phyloP scores from a whole-genome alignment of 495 filamentous ascomycete species.

The Tuber calosporum region DNA sequence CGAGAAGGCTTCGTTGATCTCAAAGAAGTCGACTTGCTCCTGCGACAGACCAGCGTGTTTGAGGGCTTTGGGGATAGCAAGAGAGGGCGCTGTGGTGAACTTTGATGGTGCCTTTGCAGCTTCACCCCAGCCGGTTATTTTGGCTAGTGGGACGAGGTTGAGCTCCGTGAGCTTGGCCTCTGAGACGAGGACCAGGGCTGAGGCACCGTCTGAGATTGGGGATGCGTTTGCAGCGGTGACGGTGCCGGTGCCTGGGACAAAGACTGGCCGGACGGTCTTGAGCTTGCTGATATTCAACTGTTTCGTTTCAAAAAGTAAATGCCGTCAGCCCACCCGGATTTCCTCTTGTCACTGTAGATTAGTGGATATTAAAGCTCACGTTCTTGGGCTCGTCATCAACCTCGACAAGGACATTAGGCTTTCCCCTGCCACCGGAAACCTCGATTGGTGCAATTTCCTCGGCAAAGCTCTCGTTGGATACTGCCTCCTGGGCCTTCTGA shows the following conservation, averaged over 20 bases:
- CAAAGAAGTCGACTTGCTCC: conserved; percentile 77
- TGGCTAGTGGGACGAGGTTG: conserved; percentile 79
- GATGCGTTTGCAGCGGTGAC: conserved; percentile 98
- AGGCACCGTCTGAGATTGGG: conserved; percentile 86
- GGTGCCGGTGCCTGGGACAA: conserved; percentile 73
- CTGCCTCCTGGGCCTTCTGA: conserved; percentile 80
- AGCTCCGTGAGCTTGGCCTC: conserved; percentile 83
- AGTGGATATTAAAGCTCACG: conserved; percentile 43
- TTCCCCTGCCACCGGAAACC: conserved; percentile 78
- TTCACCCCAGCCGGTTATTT: conserved; percentile 94
- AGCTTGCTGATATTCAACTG: conserved; percentile 89
- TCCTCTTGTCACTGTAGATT: background rate
- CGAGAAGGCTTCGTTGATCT: conserved; percentile 98
- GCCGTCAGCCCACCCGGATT: background rate
- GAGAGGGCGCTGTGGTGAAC: conserved; percentile 91
- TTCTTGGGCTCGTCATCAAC: conserved; percentile 95
- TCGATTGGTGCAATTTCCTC: conserved; percentile 85
- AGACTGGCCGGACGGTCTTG: conserved; percentile 72
- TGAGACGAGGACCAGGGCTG: conserved; percentile 83
- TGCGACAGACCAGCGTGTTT: conserved; percentile 76
- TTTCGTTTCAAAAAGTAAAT: conserved; percentile 1
- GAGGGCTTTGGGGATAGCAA: conserved; percentile 93
- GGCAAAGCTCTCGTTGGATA: conserved; percentile 66
- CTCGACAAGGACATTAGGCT: conserved; percentile 71
- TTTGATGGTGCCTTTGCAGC: conserved; percentile 81